Conservation (phyloP, 441 rosid species). For the Euphorbia schlechtendalii region DNA sequence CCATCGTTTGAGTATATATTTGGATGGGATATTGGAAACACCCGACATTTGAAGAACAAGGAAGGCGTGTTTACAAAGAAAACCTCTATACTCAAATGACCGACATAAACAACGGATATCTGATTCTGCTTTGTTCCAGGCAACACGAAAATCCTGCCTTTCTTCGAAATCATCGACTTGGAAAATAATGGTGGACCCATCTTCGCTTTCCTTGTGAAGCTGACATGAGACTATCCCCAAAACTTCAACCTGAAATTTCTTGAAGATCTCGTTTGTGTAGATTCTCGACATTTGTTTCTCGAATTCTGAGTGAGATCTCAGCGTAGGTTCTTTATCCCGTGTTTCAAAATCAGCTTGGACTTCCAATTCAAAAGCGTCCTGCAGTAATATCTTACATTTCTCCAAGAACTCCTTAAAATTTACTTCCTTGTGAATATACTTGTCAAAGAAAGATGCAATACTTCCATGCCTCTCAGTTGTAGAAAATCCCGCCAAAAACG, state of each 20-base stretch:
- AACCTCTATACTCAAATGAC: background rate
- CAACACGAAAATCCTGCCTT: background rate
- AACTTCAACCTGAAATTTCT: background rate
- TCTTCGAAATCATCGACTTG: background rate
- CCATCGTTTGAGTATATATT: background rate
- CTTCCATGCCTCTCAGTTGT: background rate
- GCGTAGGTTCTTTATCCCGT: background rate
- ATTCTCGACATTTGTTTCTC: background rate
- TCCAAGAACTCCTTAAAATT: background rate
- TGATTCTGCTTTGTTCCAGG: background rate
- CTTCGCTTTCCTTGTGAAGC: background rate
- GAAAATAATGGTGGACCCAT: background rate
- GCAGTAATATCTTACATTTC: background rate
- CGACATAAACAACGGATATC: background rate
- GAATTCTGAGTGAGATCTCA: background rate
- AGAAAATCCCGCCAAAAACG: background rate
- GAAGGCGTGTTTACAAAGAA: background rate
- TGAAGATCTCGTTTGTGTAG: background rate
- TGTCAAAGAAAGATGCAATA: background rate
- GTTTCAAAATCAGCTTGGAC: background rate
- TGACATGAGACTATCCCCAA: background rate
- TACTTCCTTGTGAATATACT: background rate
- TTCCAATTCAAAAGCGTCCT: background rate
- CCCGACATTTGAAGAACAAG: background rate
- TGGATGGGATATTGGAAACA: background rate